Evolutionary conservation across 140 eudicot genomes (phyloP).

Genomic region (Anethum foeniculum): DNA sequence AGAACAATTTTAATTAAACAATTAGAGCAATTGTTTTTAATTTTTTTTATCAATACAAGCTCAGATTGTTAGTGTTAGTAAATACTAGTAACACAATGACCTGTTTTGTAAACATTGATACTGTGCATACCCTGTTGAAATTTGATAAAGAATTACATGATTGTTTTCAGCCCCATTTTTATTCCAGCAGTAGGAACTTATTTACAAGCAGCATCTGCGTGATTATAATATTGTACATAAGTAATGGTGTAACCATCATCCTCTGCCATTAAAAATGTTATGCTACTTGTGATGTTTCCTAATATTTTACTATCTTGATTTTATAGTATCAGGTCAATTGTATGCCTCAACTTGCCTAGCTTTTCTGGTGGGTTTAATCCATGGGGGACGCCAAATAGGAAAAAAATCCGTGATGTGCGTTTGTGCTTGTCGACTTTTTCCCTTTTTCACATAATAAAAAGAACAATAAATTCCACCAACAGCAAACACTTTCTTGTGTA

Average conservation of each 20-base stretch:
- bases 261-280: neutral
- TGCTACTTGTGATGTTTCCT: neutral
- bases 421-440: neutral
- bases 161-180: neutral
- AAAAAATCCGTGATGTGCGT: conserved; percentile 62
- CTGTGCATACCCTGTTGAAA: neutral
- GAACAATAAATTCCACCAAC: neutral
- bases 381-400: conserved; percentile 73
- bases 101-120: neutral
- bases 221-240: neutral
- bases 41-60: neutral
- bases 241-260: neutral
- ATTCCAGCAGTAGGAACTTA: neutral
- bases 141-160: neutral
- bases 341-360: conserved; percentile 89
- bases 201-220: neutral
- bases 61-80: neutral
- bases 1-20: neutral
- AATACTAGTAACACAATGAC: neutral
- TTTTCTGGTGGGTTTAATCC: conserved; percentile 94
- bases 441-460: neutral
- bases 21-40: neutral
- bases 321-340: conserved; percentile 72
- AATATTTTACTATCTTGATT: conserved; percentile 1
- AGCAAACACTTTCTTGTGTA: no score